Conservation (phyloP, 352 stramenopile species). For the Blastocystis sp. region DNA sequence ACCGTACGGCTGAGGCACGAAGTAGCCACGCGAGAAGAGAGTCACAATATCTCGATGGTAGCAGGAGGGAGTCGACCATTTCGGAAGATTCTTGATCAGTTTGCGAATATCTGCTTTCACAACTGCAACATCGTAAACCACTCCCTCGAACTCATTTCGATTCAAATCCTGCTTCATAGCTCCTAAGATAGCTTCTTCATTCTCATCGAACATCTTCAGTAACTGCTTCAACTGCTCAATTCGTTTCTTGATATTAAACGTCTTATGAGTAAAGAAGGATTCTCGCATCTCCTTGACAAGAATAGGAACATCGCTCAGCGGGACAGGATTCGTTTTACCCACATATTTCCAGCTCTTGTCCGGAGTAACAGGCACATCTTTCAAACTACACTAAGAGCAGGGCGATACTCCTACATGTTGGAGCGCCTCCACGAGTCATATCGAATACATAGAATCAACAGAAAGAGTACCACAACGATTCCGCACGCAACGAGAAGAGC, state of each 20-base stretch:
- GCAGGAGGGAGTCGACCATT: slow-evolving; percentile 67
- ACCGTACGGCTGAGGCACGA: slow-evolving; percentile 73
- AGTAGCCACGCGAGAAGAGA: slow-evolving; percentile 67
- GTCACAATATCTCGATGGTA: slow-evolving; percentile 68
- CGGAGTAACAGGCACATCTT: not conserved
- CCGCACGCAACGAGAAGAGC: not conserved
- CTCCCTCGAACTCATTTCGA: slow-evolving; percentile 71
- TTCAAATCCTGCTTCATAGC: slow-evolving; percentile 66
- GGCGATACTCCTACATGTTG: not conserved
- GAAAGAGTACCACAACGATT: not conserved
- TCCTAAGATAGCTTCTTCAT: slow-evolving; percentile 64
- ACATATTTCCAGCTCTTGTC: slow-evolving; percentile 18
- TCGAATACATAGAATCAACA: not conserved
- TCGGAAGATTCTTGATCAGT: slow-evolving; percentile 66
- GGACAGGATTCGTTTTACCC: not conserved
- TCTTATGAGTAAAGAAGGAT: slow-evolving; percentile 51
- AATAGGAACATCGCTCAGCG: not conserved
- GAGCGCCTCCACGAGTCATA: slow-evolving; percentile 30
- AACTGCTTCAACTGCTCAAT: slow-evolving; percentile 66
- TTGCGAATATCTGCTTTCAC: slow-evolving; percentile 74
- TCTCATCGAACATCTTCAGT: slow-evolving; percentile 65
- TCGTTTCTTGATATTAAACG: slow-evolving; percentile 17
- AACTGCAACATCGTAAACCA: slow-evolving; percentile 68
- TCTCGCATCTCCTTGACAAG: slow-evolving; percentile 56
- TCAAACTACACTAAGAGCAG: not conserved